phyloP scores from a whole-genome alignment of 1,284 basidiomycete genomes.

The Mycena sp. region DNA sequence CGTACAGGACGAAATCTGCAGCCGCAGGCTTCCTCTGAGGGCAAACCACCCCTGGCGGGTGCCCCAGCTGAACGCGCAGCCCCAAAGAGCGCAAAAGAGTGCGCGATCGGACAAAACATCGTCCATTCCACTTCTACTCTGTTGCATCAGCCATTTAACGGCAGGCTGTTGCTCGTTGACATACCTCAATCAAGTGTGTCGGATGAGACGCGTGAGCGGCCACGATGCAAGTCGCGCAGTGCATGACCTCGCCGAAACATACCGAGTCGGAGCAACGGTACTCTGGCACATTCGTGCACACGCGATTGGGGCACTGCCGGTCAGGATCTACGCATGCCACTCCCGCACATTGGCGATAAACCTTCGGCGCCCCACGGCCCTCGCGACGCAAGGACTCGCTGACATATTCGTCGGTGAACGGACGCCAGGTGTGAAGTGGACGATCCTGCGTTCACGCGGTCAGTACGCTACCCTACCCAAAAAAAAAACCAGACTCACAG shows the following conservation, averaged over 20 bases:
- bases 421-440: not conserved
- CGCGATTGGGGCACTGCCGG: not conserved
- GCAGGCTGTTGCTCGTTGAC: not conserved
- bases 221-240: conserved; percentile 9
- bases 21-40: conserved; percentile 24
- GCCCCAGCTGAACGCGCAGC: conserved; percentile 42
- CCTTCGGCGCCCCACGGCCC: not conserved
- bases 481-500: not conserved
- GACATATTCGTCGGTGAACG: conserved; percentile 7
- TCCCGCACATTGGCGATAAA: not conserved
- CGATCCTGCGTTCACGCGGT: not conserved
- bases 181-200: conserved; percentile 20
- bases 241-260: conserved; percentile 17
- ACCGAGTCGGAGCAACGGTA: not conserved
- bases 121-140: conserved; percentile 9
- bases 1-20: conserved; percentile 42
- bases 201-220: not conserved
- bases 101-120: not conserved
- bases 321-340: not conserved
- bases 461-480: not conserved
- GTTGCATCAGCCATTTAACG: not conserved
- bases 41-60: conserved; percentile 32
- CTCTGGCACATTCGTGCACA: not conserved
- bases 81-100: conserved; percentile 37
- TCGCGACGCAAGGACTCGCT: not conserved